These are phyloP conservation scores for Colletotrichum camelliae DNA, from an alignment of 2,329 filamentous ascomycete species.

Conservation along the genomic window DNA sequence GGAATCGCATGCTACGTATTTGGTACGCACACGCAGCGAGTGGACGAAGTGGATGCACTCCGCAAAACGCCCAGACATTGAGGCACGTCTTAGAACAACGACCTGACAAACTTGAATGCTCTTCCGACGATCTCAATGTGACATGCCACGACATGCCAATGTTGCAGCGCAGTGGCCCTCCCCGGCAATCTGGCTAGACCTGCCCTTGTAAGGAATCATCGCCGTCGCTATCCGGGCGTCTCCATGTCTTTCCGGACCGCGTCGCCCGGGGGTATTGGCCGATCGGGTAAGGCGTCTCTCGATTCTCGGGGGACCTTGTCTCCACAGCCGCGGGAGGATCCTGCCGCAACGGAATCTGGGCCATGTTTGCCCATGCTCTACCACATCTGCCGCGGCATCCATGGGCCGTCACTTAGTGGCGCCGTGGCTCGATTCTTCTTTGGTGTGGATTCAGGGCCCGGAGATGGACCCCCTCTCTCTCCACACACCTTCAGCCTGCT, in stretches of 20 bases:
- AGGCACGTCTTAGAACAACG: neutral
- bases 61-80: neutral
- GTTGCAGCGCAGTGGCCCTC: neutral
- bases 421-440: constrained; percentile 5
- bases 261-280: neutral
- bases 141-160: constrained; percentile 7
- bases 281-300: constrained; percentile 5
- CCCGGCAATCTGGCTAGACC: constrained; percentile 10
- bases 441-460: neutral
- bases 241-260: neutral
- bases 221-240: neutral
- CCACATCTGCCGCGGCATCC: neutral
- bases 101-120: neutral
- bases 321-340: constrained; percentile 10
- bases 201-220: constrained; percentile 10
- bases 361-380: neutral
- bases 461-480: neutral
- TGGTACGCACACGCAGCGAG: neutral
- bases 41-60: constrained; percentile 2
- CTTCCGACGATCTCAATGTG: constrained; percentile 10
- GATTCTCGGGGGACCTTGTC: neutral
- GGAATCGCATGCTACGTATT: neutral
- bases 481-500: neutral
- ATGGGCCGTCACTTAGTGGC: neutral
- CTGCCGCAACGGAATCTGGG: constrained; percentile 8